A percentile compares a stretch with the other conserved stretches of the same genome.
phyloP scores from a whole-genome alignment of 2,329 filamentous ascomycete genomes.

The Colletotrichum nymphaeae region DNA sequence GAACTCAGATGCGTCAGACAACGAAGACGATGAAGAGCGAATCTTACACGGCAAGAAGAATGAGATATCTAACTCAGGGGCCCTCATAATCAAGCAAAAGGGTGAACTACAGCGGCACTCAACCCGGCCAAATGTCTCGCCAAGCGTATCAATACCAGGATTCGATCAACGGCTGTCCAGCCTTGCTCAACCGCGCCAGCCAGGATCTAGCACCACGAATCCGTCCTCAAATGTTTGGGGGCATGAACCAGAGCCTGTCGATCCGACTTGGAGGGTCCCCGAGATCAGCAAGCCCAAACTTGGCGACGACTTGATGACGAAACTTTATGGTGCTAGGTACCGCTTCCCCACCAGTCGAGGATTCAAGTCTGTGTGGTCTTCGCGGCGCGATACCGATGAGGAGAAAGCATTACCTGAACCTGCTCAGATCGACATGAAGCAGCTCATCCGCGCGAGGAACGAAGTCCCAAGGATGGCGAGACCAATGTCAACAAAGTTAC shows the following conservation, averaged over 20 bases:
- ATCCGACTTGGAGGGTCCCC: constrained; percentile 53
- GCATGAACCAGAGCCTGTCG: constrained; percentile 39
- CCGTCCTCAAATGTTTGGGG: constrained; percentile 27
- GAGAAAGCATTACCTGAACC: constrained; percentile 5
- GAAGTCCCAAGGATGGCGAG: constrained; percentile 20
- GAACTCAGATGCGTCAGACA: constrained; percentile 35
- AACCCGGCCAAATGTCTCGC: constrained; percentile 8
- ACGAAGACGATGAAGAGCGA: constrained; percentile 44
- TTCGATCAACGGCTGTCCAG: constrained; percentile 36
- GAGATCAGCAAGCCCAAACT: constrained; percentile 44
- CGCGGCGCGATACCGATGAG: constrained; percentile 20
- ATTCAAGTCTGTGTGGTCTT: constrained; percentile 34
- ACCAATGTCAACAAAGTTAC: constrained; percentile 18
- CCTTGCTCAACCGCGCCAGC: constrained; percentile 37
- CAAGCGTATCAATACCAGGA: background rate
- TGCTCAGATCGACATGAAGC: constrained; percentile 11
- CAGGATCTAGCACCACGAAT: constrained; percentile 35
- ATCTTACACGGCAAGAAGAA: constrained; percentile 37
- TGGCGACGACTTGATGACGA: constrained; percentile 31
- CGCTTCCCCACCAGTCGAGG: constrained; percentile 24
- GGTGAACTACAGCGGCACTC: background rate
- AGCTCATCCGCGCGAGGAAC: constrained; percentile 14
- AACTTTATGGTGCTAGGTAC: constrained; percentile 19
- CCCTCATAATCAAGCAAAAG: constrained; percentile 36
- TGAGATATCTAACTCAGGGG: constrained; percentile 21